A percentile compares a stretch with the other conserved stretches of the same genome.
phyloP scores from a whole-genome alignment of 1,139 yeast genomes.

The Geotrichum citri-aurantii region DNA sequence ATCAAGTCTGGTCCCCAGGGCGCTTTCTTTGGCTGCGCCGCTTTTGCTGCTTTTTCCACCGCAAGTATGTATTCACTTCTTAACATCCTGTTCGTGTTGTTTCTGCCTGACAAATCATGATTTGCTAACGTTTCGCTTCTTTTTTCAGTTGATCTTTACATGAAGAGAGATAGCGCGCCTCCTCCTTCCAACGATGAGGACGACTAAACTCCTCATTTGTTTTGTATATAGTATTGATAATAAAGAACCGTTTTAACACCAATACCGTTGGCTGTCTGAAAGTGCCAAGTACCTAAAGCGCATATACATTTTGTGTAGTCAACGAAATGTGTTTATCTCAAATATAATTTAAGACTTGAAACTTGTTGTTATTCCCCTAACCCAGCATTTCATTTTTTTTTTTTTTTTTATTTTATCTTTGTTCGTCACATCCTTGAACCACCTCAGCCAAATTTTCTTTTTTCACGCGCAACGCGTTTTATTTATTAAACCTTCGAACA shows the following conservation, averaged over 20 bases:
- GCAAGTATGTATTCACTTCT: conserved; percentile 43
- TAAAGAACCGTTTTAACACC: neutral
- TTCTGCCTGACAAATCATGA: neutral
- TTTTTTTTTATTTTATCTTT: neutral
- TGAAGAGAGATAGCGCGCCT: conserved; percentile 77
- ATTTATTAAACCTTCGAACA: neutral
- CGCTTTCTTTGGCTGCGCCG: conserved; percentile 89
- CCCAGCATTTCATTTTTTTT: neutral
- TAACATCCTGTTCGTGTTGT: neutral
- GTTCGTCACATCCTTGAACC: neutral
- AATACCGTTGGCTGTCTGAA: too few relatives aligned
- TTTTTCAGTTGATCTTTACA: conserved; percentile 59
- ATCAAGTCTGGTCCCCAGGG: conserved; percentile 92
- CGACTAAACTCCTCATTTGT: conserved; percentile 40
- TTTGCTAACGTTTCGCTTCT: neutral
- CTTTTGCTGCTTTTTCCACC: conserved; percentile 93
- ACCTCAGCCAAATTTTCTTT: neutral
- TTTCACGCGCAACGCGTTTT: conserved; percentile 1
- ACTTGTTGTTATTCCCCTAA: neutral
- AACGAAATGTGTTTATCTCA: too few relatives aligned
- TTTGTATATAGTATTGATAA: conserved; percentile 7
- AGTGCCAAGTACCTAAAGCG: too few relatives aligned
- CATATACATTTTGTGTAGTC: too few relatives aligned
- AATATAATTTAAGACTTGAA: neutral
- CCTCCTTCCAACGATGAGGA: conserved; percentile 92